phyloP scores from a whole-genome alignment of 2,329 filamentous ascomycete genomes.

The Colletotrichum cereale region DNA sequence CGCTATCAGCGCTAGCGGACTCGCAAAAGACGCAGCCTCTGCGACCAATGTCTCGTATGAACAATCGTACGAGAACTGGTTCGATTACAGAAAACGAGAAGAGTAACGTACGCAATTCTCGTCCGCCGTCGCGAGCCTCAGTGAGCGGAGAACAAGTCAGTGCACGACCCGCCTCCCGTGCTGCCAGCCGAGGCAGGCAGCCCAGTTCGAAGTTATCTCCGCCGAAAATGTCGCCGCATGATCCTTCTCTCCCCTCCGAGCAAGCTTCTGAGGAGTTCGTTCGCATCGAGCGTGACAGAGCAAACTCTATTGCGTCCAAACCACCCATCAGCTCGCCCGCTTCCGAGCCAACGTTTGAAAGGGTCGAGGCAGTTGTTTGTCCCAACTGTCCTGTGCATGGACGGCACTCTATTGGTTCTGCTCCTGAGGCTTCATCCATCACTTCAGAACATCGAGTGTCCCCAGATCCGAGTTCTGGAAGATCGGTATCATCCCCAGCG shows the following conservation, averaged over 20 bases:
- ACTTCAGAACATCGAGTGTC: too few species aligned
- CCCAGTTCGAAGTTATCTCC: constrained; percentile 11
- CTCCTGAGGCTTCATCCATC: too few species aligned
- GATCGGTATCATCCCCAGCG: neutral
- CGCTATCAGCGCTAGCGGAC: neutral
- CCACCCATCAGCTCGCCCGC: neutral
- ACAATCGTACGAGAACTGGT: neutral
- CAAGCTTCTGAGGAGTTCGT: too few species aligned
- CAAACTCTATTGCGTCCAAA: too few species aligned
- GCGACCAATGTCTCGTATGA: constrained; percentile 3
- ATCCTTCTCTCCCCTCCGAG: neutral
- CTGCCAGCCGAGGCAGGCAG: constrained; percentile 15
- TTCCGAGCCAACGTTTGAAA: constrained; percentile 35
- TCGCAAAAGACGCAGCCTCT: neutral
- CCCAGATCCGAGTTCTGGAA: too few species aligned
- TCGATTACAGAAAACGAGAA: neutral
- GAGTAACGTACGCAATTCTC: neutral
- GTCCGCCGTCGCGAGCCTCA: neutral
- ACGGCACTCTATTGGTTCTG: constrained; percentile 7
- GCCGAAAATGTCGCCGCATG: neutral
- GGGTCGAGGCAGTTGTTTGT: constrained; percentile 41
- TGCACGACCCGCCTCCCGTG: constrained; percentile 3
- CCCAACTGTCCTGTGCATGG: constrained; percentile 42
- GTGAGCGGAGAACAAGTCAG: neutral
- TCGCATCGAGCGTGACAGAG: too few species aligned